Conservation (phyloP, 805 yeast genomes). For the Barnettozyma pratensis region DNA sequence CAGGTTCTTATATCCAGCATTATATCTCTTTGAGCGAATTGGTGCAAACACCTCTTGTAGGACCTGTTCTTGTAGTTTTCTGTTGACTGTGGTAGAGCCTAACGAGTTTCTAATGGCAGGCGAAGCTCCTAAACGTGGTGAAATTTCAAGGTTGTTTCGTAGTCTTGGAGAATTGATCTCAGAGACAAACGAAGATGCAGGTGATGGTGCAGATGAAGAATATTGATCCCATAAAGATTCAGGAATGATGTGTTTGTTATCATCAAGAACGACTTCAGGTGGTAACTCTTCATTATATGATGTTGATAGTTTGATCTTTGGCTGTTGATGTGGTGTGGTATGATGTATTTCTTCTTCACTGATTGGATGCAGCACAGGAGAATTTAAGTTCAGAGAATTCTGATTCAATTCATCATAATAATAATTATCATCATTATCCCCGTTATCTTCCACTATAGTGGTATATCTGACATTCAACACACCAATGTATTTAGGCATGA, state of each 20-base stretch:
- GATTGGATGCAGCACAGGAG: slow-evolving; percentile 16
- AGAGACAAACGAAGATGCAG: slow-evolving; percentile 35
- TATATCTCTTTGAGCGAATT: slow-evolving; percentile 6
- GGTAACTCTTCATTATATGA: slow-evolving; percentile 30
- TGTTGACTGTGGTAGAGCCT: slow-evolving; percentile 67
- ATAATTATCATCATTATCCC: slow-evolving; percentile 6
- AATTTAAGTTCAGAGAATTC: slow-evolving; percentile 9
- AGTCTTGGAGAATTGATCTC: slow-evolving; percentile 15
- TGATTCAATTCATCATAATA: background rate
- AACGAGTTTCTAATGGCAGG: slow-evolving; percentile 19
- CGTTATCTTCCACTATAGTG: slow-evolving; percentile 25
- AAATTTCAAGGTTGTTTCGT: background rate
- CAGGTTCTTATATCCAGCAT: slow-evolving; percentile 1
- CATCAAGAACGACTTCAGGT: slow-evolving; percentile 88
- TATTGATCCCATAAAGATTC: slow-evolving; percentile 66
- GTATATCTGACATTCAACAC: slow-evolving; percentile 83
- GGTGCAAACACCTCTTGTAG: slow-evolving; percentile 70
- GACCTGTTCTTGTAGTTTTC: slow-evolving; percentile 66
- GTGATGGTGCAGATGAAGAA: slow-evolving; percentile 37
- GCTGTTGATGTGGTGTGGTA: slow-evolving; percentile 3
- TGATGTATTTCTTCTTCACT: slow-evolving; percentile 8
- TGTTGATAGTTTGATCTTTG: slow-evolving; percentile 16
- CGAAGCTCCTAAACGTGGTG: background rate
- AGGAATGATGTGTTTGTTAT: slow-evolving; percentile 88
- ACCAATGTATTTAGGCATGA: slow-evolving; percentile 94